Evolutionary conservation across 2,329 filamentous ascomycete genomes (phyloP).

Genomic region (Phialophora macrospora): DNA sequence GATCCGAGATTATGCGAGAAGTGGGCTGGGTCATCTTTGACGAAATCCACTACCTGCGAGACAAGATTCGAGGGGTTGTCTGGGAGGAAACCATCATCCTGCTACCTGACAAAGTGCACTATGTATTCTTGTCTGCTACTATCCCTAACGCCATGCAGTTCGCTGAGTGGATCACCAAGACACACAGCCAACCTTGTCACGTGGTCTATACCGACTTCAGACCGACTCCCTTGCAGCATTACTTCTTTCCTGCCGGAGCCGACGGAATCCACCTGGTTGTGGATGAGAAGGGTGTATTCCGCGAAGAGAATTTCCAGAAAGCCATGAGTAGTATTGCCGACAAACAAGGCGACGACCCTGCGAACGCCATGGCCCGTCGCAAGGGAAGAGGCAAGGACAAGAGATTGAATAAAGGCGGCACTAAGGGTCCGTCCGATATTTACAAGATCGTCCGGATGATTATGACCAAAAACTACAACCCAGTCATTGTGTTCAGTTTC

Average conservation of each 20-base stretch:
- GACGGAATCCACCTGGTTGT: slow-evolving; percentile 93
- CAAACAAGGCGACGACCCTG: slow-evolving; percentile 81
- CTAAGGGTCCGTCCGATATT: slow-evolving; percentile 76
- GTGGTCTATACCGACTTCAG: slow-evolving; percentile 99
- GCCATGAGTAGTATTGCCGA: slow-evolving; percentile 90
- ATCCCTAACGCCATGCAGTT: slow-evolving; percentile 99
- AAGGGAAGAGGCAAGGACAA: slow-evolving; percentile 92
- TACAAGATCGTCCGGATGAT: slow-evolving; percentile 99
- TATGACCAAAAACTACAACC: slow-evolving; percentile 95
- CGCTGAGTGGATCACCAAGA: slow-evolving; percentile 98
- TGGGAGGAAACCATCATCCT: slow-evolving; percentile 99
- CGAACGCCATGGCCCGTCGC: slow-evolving; percentile 76
- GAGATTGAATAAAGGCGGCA: slow-evolving; percentile 86
- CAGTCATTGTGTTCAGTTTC: slow-evolving; percentile 99
- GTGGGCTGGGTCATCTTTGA: slow-evolving; percentile 98
- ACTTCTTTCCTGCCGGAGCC: slow-evolving; percentile 92
- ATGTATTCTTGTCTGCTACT: slow-evolving; percentile 96
- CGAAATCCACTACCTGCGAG: slow-evolving; percentile 97
- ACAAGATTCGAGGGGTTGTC: slow-evolving; percentile 90
- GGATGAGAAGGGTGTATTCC: slow-evolving; percentile 94
- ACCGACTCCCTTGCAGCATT: slow-evolving; percentile 94
- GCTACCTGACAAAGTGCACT: slow-evolving; percentile 96
- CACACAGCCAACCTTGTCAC: slow-evolving; percentile 95
- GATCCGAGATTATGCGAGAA: slow-evolving; percentile 99
- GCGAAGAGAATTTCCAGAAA: slow-evolving; percentile 96